phyloP scores from a whole-genome alignment of 75 land plant species.

The Selaginella tamariscina region DNA sequence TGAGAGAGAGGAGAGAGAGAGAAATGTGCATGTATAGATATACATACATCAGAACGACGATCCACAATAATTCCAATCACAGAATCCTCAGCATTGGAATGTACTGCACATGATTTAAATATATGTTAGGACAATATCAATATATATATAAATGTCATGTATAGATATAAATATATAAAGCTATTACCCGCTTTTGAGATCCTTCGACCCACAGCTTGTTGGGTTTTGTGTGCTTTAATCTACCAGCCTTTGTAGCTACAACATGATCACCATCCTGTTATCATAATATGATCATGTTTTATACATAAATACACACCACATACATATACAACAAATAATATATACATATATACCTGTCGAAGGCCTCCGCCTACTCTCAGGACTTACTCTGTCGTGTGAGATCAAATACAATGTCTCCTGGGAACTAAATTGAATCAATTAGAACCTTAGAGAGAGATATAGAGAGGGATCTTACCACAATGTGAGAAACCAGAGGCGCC shows the following conservation, averaged over 20 bases:
- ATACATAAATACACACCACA: too few species aligned
- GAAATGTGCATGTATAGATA: too few species aligned
- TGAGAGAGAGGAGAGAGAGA: too few species aligned
- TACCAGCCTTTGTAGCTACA: slow-evolving; percentile 53
- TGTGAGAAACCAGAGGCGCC: too few species aligned
- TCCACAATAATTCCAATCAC: slow-evolving; percentile 82
- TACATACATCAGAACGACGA: slow-evolving; percentile 57
- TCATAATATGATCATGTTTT: background rate
- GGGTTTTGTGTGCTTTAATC: slow-evolving; percentile 47
- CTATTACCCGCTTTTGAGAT: slow-evolving; percentile 73
- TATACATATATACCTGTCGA: background rate
- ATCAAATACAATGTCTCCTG: background rate
- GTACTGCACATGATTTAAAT: too few species aligned
- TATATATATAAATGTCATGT: background rate
- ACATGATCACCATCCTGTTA: slow-evolving; percentile 65
- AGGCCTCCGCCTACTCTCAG: background rate
- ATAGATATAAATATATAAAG: background rate
- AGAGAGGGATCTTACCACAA: too few species aligned
- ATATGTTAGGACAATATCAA: background rate
- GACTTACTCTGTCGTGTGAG: background rate
- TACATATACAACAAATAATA: background rate
- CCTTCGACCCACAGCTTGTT: slow-evolving; percentile 91
- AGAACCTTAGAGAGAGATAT: too few species aligned
- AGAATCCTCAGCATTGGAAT: slow-evolving; percentile 53
- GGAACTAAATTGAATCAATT: too few species aligned